phyloP scores from a whole-genome alignment of 805 yeast genomes.

The Suhomyces xylopsoci region DNA sequence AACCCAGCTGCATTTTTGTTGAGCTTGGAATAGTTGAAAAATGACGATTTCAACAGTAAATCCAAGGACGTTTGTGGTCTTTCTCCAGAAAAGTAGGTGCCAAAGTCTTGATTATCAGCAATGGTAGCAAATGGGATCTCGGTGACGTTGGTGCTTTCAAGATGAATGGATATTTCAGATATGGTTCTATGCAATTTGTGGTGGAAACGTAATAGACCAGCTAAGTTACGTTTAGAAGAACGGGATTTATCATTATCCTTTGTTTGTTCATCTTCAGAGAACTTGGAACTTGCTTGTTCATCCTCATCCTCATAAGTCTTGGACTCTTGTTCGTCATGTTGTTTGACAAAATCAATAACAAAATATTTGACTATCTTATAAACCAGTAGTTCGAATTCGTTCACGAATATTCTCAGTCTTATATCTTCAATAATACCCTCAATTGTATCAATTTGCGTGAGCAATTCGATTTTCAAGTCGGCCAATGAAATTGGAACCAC shows the following conservation, averaged over 20 bases:
- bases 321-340: not conserved
- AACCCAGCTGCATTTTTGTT: conserved; percentile 34
- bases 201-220: conserved; percentile 10
- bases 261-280: not conserved
- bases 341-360: conserved; percentile 6
- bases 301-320: not conserved
- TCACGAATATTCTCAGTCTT: conserved; percentile 17
- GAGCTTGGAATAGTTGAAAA: conserved; percentile 23
- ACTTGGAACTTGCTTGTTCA: not conserved
- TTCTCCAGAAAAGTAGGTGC: conserved; percentile 17
- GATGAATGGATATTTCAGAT: conserved; percentile 23
- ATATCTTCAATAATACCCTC: conserved; percentile 19
- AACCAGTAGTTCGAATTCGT: conserved; percentile 20
- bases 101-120: conserved; percentile 17
- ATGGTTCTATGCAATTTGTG: conserved; percentile 20
- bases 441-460: conserved; percentile 14
- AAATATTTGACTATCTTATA: conserved; percentile 19
- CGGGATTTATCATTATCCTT: not conserved
- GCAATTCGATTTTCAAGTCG: conserved; percentile 12
- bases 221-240: not conserved
- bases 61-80: conserved; percentile 23
- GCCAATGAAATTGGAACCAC: conserved; percentile 6
- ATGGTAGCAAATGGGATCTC: conserved; percentile 33
- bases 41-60: conserved; percentile 23
- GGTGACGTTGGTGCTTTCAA: conserved; percentile 22